Percentiles rank a stretch among this genome's conserved stretches.
These are phyloP conservation scores for Afroboletus lepidellus DNA, from an alignment of 1,284 basidiomycete species.

Conservation along the genomic window DNA sequence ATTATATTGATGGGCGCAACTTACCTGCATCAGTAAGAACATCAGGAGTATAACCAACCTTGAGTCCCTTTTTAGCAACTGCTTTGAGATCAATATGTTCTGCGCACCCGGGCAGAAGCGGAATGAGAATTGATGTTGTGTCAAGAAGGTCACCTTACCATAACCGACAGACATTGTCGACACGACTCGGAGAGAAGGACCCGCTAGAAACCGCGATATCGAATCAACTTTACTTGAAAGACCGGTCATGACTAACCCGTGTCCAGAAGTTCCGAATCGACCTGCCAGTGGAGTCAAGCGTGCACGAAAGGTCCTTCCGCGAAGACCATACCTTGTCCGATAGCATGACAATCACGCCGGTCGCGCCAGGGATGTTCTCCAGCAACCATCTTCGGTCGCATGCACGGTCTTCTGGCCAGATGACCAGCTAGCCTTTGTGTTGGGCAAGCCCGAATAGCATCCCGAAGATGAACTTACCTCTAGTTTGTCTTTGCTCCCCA, in stretches of 20 bases:
- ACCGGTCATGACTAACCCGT: slow-evolving; percentile 43
- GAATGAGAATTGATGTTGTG: background rate
- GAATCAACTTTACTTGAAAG: background rate
- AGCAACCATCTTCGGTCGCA: slow-evolving; percentile 79
- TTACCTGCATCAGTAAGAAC: slow-evolving; percentile 85
- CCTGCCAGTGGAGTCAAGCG: slow-evolving; percentile 37
- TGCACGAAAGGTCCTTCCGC: background rate
- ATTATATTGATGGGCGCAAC: slow-evolving; percentile 6
- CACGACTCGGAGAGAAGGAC: slow-evolving; percentile 70
- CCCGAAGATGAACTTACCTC: slow-evolving; percentile 43
- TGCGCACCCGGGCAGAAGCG: slow-evolving; percentile 28
- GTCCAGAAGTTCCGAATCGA: slow-evolving; percentile 73
- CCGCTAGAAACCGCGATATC: slow-evolving; percentile 45
- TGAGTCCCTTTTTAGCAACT: slow-evolving; percentile 65
- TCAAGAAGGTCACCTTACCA: slow-evolving; percentile 46
- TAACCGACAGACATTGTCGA: slow-evolving; percentile 92
- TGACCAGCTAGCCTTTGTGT: slow-evolving; percentile 48
- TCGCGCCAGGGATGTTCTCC: slow-evolving; percentile 64
- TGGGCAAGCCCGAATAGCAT: background rate
- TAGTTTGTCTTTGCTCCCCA: slow-evolving; percentile 49
- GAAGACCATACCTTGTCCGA: slow-evolving; percentile 59
- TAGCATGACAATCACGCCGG: slow-evolving; percentile 67
- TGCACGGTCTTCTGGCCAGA: slow-evolving; percentile 67
- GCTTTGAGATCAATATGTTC: slow-evolving; percentile 80
- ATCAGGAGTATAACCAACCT: slow-evolving; percentile 88